Evolutionary conservation across 164 flowering plant species (phyloP), one percentile per base, ranked within the genome.

Genomic region (Buxus sempervirens): DNA sequence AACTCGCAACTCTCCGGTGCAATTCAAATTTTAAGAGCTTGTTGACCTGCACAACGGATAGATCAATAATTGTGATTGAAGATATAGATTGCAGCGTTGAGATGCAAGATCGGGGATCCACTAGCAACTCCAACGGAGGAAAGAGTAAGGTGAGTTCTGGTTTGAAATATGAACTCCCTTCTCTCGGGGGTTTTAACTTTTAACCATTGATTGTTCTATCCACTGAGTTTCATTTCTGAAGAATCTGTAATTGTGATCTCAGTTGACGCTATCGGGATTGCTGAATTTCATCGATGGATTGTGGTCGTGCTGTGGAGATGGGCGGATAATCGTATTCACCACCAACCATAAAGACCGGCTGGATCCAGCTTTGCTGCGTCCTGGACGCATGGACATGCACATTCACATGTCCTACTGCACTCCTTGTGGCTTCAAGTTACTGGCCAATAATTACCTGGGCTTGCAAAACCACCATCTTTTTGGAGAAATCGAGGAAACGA

Each of bases 351-450:
- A 79, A 61, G 85, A 84, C 0, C 71, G 70, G 65, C 73, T 84
- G 0, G 90, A 82, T 49, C 86, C 84, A 0, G 89, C 89, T 0
- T 59, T 85, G 73, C 66, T 85, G 57, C 82, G 90, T 2, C 86
- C 90, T 0, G 90, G 89, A 1, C 74, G 87, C 0, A 87, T 85
- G 91, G 88, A 87, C 76, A 67, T 81, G 83, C 91, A 87, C 67
- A 75, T 87, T 18, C 75, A 85, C 77, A 79, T 85, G 85, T 79
- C 87, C 21, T 84, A 81, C 42, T 78, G 85, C 66, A 81, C 83
- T 0, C 56, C 62, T 27, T 49, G 61, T 0, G 84, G 81, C 0
- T 87, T 87, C 71, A 75, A 27, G 70, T 21, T 71, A 19, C 53
- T 85, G 28, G 91, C 86, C 16, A 63, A 75, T n/a, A 87, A 77